Evolutionary conservation across 441 rosid genomes (phyloP).

Genomic region (Macaranga tanarius): DNA sequence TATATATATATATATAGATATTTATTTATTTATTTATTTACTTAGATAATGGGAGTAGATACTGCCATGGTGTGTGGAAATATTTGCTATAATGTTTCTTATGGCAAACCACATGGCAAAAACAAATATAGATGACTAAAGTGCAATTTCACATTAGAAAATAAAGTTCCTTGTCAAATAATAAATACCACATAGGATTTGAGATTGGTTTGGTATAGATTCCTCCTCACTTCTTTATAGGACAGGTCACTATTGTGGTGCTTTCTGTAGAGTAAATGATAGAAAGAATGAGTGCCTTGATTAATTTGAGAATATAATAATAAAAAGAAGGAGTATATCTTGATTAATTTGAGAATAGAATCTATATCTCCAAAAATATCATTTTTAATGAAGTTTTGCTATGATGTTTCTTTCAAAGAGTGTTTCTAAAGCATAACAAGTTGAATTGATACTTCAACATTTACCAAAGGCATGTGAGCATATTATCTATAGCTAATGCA

Average conservation of each 20-base stretch:
- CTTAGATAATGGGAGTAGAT: background rate
- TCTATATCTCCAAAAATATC: background rate
- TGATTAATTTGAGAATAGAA: conserved; percentile 15
- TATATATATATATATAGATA: too few relatives aligned
- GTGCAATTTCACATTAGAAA: background rate
- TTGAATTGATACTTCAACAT: conserved; percentile 3
- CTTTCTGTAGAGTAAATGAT: background rate
- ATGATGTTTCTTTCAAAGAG: conserved; percentile 8
- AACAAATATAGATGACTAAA: background rate
- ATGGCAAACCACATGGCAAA: background rate
- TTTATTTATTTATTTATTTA: background rate
- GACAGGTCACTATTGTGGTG: conserved; percentile 1
- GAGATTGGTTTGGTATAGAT: background rate
- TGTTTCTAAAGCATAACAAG: conserved; percentile 1
- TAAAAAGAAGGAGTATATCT: background rate
- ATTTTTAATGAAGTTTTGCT: conserved; percentile 12
- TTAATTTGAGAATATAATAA: conserved; percentile 16
- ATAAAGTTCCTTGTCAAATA: background rate
- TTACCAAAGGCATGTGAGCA: background rate
- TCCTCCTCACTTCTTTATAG: conserved; percentile 12
- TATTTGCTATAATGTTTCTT: background rate
- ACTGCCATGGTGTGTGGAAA: background rate
- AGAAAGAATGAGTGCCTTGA: background rate
- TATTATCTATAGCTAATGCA: background rate
- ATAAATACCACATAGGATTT: too few relatives aligned